Base-by-base conservation (phyloP, 768 basidiomycete genomes). In the Botryobasidium botryosum region DNA sequence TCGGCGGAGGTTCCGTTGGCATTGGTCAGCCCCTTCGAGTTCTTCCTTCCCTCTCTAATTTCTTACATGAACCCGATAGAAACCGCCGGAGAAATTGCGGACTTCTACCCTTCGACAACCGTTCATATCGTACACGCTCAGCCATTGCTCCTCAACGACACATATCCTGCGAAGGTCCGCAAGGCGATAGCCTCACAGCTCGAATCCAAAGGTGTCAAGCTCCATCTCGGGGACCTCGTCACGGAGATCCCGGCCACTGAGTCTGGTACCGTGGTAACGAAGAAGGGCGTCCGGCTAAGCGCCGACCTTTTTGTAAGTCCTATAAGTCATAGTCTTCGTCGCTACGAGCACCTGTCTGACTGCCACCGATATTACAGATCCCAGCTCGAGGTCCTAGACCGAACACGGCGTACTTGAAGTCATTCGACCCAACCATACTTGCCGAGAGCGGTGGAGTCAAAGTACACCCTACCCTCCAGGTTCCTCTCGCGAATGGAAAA, bases 101-200 rank as follows among this genome's bases (percentile, higher is more conserved):
- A 52, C 26, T 48, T 38, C 37, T 46, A 45, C 31, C 53, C 53
- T 21, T 35, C 40, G 37, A 52, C 33, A 20, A 48, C 48, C 17
- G 46, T 54, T 43, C 52, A 51, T 10, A 15, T 54, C 24, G 44
- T 54, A 28, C 48, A 54, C 18, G 41, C 50, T 18, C 21, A 46
- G 15, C 18, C 40, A 4, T 24, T 20, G 15, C 29, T 52, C 1
- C 33, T 54, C 17, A 56, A 55, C 46, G 35, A 41, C 20, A 40
- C 48, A 2, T 56, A 56, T 39, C 50, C 52, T 2, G 51, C 45
- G 15, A 48, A 51, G 42, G 51, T 53, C 40, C 54, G 55, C 40
- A 38, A 46, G 17, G 21, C 20, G 2, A 24, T 53, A 3, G 35
- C 32, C 12, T 35, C 45, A 4, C 39, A 45, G 8, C 40, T 53